Evolutionary conservation across 805 yeast genomes (phyloP), one percentile per base, ranked within the genome.

Genomic region (Schwanniomyces vanrijiae): DNA sequence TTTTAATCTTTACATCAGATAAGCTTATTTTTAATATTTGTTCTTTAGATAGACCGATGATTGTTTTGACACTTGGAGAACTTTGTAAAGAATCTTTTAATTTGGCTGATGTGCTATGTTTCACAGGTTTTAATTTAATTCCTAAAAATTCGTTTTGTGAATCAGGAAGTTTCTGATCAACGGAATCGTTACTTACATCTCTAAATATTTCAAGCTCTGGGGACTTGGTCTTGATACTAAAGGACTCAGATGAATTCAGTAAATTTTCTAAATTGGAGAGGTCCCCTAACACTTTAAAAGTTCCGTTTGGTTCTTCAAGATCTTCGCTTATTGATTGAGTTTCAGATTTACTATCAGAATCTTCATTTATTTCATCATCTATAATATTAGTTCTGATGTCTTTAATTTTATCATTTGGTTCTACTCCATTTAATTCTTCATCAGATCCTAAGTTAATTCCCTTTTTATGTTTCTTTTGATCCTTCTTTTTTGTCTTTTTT

Each of bases 1-100:
- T 64, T 47, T 71, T 71, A 39, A 68, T 50, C 49, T 70, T 70
- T 37, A 71, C 72, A 56, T 71, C 75, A n/a, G 61, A 55, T 19
- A 55, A 48, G 22, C 58, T 62, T 37, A 66, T 56, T 25, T 58
- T 59, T 42, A 66, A 55, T 21, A 70, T 66, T 48, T 70, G 75
- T 41, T 59, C 54, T 45, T 65, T 68, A 2, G 66, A 58, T 29
- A 70, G 56, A 2, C 76, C 76, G 43, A 68, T 64, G 29, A 71
- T 69, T 4, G 73, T 69, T 40, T 66, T 65, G 37, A 58, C 61
- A 3, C 73, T 69, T 21, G 47, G 35, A 3, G 20, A 31, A 3
- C 13, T 14, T 31, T 9, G 35, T 13, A 31, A 31, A 10, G 35
- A 31, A 31, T 31, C 35, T 6, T 19, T 16, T n/a, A 31, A 6